Percentiles rank a stretch among this genome's conserved stretches.
Conservation (phyloP, 768 basidiomycete species). For the Auriculariales sp. region DNA sequence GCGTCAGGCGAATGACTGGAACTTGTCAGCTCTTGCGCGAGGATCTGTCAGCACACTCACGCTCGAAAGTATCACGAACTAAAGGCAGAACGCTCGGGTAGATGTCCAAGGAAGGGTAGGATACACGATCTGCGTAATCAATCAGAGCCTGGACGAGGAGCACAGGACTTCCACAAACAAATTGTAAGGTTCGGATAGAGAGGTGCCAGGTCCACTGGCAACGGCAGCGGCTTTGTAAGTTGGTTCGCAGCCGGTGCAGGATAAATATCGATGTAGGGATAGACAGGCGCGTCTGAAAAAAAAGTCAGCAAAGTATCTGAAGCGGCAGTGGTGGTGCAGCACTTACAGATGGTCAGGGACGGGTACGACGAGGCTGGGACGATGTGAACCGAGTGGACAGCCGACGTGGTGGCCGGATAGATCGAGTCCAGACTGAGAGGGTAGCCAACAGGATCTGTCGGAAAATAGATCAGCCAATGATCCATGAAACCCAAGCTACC, state of each 20-base stretch:
- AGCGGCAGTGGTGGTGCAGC: background rate
- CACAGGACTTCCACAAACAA: background rate
- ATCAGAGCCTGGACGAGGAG: background rate
- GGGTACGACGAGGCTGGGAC: conserved; percentile 14
- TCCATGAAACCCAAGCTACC: background rate
- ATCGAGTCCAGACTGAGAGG: conserved; percentile 23
- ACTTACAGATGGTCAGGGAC: conserved; percentile 17
- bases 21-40: too few relatives aligned
- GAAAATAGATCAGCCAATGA: background rate
- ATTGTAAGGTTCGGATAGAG: background rate
- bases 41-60: too few relatives aligned
- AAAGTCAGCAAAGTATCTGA: background rate
- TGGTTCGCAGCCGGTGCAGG: conserved; percentile 13
- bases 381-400: background rate
- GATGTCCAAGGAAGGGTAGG: conserved; percentile 6
- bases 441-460: conserved; percentile 25
- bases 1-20: too few relatives aligned
- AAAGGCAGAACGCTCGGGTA: conserved; percentile 1
- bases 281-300: conserved; percentile 4
- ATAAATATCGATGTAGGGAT: conserved; percentile 17
- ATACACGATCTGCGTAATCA: conserved; percentile 1
- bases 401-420: conserved; percentile 17
- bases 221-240: background rate
- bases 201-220: background rate
- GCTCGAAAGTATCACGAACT: too few relatives aligned